Evolutionary conservation across 352 stramenopile species (phyloP).

Genomic region (Peronosclerospora sorghi): DNA sequence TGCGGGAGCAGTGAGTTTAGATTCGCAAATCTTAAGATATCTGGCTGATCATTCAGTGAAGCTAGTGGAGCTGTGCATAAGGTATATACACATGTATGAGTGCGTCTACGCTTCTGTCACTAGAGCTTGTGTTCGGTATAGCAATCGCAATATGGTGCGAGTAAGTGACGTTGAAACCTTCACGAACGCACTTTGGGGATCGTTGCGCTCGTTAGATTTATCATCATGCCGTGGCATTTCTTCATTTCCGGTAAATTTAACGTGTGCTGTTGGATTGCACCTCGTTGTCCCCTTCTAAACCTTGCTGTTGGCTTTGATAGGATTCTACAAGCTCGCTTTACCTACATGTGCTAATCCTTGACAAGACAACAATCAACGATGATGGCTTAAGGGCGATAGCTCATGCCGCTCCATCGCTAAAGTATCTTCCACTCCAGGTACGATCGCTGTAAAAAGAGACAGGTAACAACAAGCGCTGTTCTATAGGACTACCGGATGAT

Average conservation of each 20-base stretch:
- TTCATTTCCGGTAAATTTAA: conserved; percentile 24
- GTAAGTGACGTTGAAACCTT: conserved; percentile 26
- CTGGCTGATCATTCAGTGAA: conserved; percentile 19
- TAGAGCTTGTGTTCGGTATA: conserved; percentile 7
- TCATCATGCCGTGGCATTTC: conserved; percentile 24
- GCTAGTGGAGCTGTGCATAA: conserved; percentile 43
- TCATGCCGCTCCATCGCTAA: conserved; percentile 21
- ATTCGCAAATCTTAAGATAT: conserved; percentile 32
- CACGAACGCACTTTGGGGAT: conserved; percentile 16
- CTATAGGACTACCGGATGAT: conserved; percentile 41
- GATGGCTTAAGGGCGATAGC: conserved; percentile 28
- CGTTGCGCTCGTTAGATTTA: conserved; percentile 39
- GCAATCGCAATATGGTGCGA: conserved; percentile 20
- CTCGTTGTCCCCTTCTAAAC: too few relatives aligned
- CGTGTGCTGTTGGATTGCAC: not conserved
- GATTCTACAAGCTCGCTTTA: conserved; percentile 15
- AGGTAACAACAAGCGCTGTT: too few relatives aligned
- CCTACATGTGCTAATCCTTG: conserved; percentile 52
- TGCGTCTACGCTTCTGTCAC: not conserved
- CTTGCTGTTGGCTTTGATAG: conserved; percentile 2
- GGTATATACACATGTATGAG: conserved; percentile 9
- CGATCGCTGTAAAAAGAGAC: not conserved
- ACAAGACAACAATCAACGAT: conserved; percentile 44
- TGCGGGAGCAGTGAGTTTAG: conserved; percentile 27
- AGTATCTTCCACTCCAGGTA: conserved; percentile 62